Conservation (phyloP, 169 alveolate species). For the Fabrea salina region DNA sequence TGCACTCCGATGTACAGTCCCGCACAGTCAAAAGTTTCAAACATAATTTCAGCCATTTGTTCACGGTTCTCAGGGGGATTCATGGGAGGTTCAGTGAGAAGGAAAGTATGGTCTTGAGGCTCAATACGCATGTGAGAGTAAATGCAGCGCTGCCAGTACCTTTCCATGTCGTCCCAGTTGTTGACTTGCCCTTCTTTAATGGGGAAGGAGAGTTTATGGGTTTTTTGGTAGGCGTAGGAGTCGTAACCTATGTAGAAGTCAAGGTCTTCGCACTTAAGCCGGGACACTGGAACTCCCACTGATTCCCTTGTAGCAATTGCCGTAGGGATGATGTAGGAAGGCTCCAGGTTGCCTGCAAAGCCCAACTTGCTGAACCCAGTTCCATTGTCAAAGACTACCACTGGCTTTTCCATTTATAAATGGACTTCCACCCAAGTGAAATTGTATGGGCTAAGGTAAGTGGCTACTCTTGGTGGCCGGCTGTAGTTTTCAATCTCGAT, state of each 20-base stretch:
- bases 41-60: slow-evolving; percentile 86
- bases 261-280: slow-evolving; percentile 43
- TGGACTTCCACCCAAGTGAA: background rate
- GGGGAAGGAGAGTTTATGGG: slow-evolving; percentile 63
- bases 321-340: slow-evolving; percentile 59
- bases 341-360: slow-evolving; percentile 72
- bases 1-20: slow-evolving; percentile 84
- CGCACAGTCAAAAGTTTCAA: slow-evolving; percentile 90
- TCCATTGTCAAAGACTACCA: slow-evolving; percentile 70
- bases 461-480: slow-evolving; percentile 27
- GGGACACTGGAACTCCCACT: slow-evolving; percentile 38
- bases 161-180: slow-evolving; percentile 88
- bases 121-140: slow-evolving; percentile 74
- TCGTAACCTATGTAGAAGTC: slow-evolving; percentile 67
- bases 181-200: slow-evolving; percentile 84
- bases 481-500: background rate
- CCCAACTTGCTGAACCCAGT: slow-evolving; percentile 74
- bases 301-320: slow-evolving; percentile 49
- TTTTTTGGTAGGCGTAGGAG: slow-evolving; percentile 39
- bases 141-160: slow-evolving; percentile 83
- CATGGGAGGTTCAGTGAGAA: slow-evolving; percentile 92
- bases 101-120: slow-evolving; percentile 79
- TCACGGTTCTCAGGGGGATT: slow-evolving; percentile 90
- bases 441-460: slow-evolving; percentile 10
- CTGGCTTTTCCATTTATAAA: slow-evolving; percentile 23